These are phyloP conservation scores for Colletotrichum sp. DNA, from an alignment of 2,329 filamentous ascomycete genomes.

Conservation along the genomic window DNA sequence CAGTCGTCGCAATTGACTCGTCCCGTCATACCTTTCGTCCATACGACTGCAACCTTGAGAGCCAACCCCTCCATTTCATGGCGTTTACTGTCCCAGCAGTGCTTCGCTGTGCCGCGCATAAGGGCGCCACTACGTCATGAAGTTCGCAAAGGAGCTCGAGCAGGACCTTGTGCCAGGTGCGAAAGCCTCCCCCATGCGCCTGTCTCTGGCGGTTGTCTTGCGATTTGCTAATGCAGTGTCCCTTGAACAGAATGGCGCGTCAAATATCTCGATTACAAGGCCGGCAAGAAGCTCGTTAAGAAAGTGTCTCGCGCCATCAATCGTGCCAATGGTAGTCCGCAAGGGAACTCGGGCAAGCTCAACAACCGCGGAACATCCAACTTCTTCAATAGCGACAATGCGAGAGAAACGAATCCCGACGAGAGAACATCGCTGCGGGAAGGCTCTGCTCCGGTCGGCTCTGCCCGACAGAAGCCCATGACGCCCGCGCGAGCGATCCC, in stretches of 20 bases:
- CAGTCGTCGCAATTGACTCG: not conserved
- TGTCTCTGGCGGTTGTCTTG: not conserved
- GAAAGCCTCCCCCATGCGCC: constrained; percentile 13
- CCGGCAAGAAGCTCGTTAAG: constrained; percentile 94
- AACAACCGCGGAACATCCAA: not conserved
- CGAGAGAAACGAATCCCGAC: constrained; percentile 15
- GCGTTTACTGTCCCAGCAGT: not conserved
- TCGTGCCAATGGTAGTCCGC: constrained; percentile 44
- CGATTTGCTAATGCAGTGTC: not conserved
- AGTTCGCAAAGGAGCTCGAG: constrained; percentile 80
- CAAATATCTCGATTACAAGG: constrained; percentile 96
- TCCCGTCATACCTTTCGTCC: not conserved
- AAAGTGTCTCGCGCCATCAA: constrained; percentile 76
- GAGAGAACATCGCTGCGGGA: constrained; percentile 26
- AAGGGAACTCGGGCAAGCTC: not conserved
- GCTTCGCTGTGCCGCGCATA: not conserved
- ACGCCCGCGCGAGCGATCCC: constrained; percentile 27
- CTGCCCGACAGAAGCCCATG: constrained; percentile 19
- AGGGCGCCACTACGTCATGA: constrained; percentile 53
- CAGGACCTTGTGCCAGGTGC: constrained; percentile 83
- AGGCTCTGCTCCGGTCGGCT: constrained; percentile 30
- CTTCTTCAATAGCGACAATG: not conserved
- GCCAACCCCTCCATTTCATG: not conserved
- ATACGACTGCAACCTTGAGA: not conserved
- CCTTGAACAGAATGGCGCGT: constrained; percentile 76